These are phyloP conservation scores for Arctium lappa DNA, from an alignment of 129 eudicot species.

Conservation along the genomic window DNA sequence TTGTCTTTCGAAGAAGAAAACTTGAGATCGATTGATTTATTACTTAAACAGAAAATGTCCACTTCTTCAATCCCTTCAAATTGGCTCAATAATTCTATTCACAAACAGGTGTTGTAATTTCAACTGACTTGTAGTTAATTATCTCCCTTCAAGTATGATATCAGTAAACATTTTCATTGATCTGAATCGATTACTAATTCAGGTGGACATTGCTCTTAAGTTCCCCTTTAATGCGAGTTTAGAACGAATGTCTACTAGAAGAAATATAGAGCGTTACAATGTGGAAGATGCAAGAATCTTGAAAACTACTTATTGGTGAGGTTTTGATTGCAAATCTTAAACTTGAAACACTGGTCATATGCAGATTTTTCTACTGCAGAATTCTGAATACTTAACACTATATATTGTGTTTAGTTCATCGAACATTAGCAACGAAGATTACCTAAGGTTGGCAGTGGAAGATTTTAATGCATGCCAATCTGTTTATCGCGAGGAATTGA, in stretches of 20 bases:
- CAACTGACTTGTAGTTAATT: not conserved
- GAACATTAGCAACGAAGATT: slow-evolving; percentile 46
- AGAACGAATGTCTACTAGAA: slow-evolving; percentile 50
- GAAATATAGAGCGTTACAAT: slow-evolving; percentile 49
- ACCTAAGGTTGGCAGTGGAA: slow-evolving; percentile 46
- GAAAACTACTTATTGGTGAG: slow-evolving; percentile 54
- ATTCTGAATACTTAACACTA: not conserved
- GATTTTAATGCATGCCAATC: slow-evolving; percentile 59
- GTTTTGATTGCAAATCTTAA: not conserved
- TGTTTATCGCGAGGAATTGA: slow-evolving; percentile 44
- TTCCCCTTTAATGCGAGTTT: slow-evolving; percentile 46
- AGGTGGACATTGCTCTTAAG: slow-evolving; percentile 47
- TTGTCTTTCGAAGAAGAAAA: slow-evolving; percentile 31
- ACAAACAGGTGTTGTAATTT: slow-evolving; percentile 36
- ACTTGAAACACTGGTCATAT: not conserved
- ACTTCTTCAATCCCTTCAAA: slow-evolving; percentile 21
- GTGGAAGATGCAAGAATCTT: slow-evolving; percentile 37
- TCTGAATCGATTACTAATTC: slow-evolving; percentile 1
- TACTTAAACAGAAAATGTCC: slow-evolving; percentile 33
- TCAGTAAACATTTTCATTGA: not conserved
- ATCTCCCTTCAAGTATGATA: not conserved
- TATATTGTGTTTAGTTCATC: slow-evolving; percentile 33
- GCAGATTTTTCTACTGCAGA: not conserved
- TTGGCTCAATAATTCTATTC: slow-evolving; percentile 15
- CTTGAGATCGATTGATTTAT: slow-evolving; percentile 30